Evolutionary conservation across 495 filamentous ascomycete genomes (phyloP).

Genomic region (Talaromyces trachyspermus): DNA sequence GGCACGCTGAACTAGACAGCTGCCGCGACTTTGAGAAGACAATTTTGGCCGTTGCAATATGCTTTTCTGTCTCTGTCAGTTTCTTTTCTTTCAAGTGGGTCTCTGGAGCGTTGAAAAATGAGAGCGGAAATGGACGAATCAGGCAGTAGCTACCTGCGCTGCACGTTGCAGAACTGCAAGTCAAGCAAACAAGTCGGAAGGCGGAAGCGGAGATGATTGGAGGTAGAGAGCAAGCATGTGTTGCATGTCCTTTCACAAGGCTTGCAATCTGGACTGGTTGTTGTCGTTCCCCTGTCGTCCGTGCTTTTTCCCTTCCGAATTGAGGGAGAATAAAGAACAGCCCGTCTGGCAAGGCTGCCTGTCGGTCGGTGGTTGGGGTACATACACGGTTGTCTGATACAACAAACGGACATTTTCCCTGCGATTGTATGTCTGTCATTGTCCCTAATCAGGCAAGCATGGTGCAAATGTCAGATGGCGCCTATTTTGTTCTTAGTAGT

Average conservation of each 20-base stretch:
- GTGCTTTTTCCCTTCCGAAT: too few relatives aligned
- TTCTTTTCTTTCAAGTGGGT: slow-evolving; percentile 2
- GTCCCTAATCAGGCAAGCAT: background rate
- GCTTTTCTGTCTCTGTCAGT: too few relatives aligned
- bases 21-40: background rate
- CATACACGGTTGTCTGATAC: too few relatives aligned
- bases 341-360: too few relatives aligned
- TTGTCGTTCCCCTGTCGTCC: too few relatives aligned
- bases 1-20: background rate
- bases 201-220: slow-evolving; percentile 5
- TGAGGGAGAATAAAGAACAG: too few relatives aligned
- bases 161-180: background rate
- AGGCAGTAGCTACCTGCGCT: background rate
- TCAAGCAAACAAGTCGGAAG: slow-evolving; percentile 7
- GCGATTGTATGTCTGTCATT: background rate
- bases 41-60: background rate
- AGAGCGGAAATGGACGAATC: background rate
- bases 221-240: background rate
- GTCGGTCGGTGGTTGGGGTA: too few relatives aligned
- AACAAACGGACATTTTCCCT: background rate
- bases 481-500: too few relatives aligned
- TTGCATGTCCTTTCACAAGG: background rate
- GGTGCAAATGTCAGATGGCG: too few relatives aligned
- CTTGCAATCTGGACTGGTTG: background rate
- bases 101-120: background rate